Conservation (phyloP, 345 rosid genomes). For the Draba incana region DNA sequence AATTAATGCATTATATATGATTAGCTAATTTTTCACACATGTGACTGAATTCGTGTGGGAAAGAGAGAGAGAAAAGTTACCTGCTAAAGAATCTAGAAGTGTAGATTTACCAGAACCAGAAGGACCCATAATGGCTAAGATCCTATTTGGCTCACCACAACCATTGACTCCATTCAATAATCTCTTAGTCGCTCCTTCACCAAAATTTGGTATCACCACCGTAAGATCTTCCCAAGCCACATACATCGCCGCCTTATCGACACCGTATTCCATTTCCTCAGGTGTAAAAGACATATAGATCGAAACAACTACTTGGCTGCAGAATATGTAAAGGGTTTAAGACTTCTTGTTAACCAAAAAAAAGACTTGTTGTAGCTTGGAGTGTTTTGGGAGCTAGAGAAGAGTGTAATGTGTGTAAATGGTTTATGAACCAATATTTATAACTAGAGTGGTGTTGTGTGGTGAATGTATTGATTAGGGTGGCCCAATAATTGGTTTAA, state of each 20-base stretch:
- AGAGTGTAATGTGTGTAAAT: constrained; percentile 12
- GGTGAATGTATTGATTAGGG: constrained; percentile 34
- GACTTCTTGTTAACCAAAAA: background rate
- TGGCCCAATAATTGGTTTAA: constrained; percentile 7
- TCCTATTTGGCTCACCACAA: constrained; percentile 71
- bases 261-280: constrained; percentile 25
- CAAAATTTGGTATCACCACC: constrained; percentile 69
- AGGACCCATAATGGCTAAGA: constrained; percentile 94
- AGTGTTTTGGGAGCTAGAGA: background rate
- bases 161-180: constrained; percentile 73
- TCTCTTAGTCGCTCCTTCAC: constrained; percentile 59
- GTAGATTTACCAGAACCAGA: constrained; percentile 95
- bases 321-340: constrained; percentile 6
- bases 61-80: constrained; percentile 39
- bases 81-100: constrained; percentile 85
- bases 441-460: constrained; percentile 16
- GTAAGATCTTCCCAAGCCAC: constrained; percentile 77
- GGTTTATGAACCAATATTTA: constrained; percentile 14
- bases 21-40: background rate
- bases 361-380: constrained; percentile 11
- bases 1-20: background rate
- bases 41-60: background rate
- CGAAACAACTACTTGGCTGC: constrained; percentile 5
- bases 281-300: constrained; percentile 29
- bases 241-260: constrained; percentile 33